Evolutionary conservation across 2,329 filamentous ascomycete genomes (phyloP), one percentile per base, ranked within the genome.

Genomic region (Nannizzia gypsea): DNA sequence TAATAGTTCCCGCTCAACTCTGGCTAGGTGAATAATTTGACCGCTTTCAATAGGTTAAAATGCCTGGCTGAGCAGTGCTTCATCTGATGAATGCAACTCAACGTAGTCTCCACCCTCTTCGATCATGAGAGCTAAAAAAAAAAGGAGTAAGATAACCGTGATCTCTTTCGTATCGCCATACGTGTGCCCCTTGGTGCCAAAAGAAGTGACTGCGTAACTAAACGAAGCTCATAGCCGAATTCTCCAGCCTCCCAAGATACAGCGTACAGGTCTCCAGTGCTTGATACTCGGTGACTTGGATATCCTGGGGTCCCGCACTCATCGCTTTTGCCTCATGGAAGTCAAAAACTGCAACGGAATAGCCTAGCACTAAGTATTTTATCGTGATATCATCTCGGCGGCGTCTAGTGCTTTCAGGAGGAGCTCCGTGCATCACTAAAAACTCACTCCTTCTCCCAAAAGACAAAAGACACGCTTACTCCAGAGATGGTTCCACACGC

Each of bases 301-400:
- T 34, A 59, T 34, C 44, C 52, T 36, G 44, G 36, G 44, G 57
- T 15, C n/a, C 3, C 1, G 57, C 42, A 31, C 13, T 1, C 17
- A 55, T 24, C 24, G 40, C 24, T 28, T 54, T 55, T 56, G 40
- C 57, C 57, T 59, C 57, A 17, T 52, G 57, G 34, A 59, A 54
- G 24, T 46, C 57, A 22, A 52, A 26, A 28, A 52, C 42, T 22
- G 44, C 40, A 26, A 59, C 36, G 6, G 13, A 11, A n/a, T 9
- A 13, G 13, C 54, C 20, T 11, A 3, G 6, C 15, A 6, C 24
- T 11, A 56, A 20, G 34, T 56, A 56, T 56, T 38, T 28, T 31
- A 56, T 56, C 17, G 31, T 56, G 54, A 56, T n/a, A 38, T 56
- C 24, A 6, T 36, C 54, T 20, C 17, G 6, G 3, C 54, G 54